Conservation (phyloP, 257 asterid species). For the Rhazya stricta region DNA sequence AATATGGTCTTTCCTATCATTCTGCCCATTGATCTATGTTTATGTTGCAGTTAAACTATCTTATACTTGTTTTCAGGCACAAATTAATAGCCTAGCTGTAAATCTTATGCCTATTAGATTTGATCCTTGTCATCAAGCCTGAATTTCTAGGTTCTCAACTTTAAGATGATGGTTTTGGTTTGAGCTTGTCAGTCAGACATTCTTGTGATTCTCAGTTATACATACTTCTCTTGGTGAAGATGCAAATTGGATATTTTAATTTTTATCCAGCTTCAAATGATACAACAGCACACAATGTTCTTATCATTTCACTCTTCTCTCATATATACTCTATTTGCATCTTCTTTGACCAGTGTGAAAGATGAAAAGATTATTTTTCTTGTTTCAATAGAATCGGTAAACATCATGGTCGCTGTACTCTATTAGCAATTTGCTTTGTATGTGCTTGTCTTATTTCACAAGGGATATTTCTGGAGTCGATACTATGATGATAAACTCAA, state of each 20-base stretch:
- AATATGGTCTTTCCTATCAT: conserved; percentile 7
- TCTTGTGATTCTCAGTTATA: background rate
- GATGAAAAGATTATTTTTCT: background rate
- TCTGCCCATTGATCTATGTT: background rate
- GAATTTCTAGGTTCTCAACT: background rate
- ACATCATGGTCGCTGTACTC: background rate
- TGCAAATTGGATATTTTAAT: background rate
- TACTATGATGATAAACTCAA: background rate
- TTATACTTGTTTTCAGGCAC: background rate
- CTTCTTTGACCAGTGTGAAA: background rate
- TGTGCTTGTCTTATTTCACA: background rate
- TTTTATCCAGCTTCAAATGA: background rate
- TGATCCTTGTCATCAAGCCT: background rate
- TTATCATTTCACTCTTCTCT: no score
- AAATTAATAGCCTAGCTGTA: background rate
- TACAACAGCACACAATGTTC: no score
- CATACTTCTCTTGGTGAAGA: background rate
- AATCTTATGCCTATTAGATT: background rate
- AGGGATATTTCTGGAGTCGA: background rate
- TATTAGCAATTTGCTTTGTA: background rate
- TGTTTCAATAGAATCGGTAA: background rate
- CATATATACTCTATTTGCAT: background rate
- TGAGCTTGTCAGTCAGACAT: background rate
- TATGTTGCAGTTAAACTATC: background rate
- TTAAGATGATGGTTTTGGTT: background rate